phyloP scores from a whole-genome alignment of 1,139 yeast species.

The Schwanniomyces etchellsii region DNA sequence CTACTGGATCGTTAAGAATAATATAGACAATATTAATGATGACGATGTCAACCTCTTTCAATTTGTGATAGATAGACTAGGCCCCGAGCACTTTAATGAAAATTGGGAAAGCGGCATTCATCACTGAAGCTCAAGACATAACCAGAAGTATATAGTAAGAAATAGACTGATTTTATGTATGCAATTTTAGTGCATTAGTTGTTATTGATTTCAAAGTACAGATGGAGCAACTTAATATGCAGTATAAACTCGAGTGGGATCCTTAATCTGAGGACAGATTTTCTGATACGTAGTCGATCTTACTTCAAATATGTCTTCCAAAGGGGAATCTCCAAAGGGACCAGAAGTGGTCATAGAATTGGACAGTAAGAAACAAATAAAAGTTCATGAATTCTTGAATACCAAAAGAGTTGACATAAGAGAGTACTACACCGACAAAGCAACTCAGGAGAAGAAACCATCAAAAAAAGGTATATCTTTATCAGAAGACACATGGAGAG shows the following conservation, averaged over 20 bases:
- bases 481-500: conserved; percentile 64
- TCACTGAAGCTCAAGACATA: too few relatives aligned
- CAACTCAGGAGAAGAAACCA: conserved; percentile 58
- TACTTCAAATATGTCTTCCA: background rate
- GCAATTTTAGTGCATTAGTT: too few relatives aligned
- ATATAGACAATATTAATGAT: conserved; percentile 23
- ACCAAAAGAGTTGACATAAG: conserved; percentile 69
- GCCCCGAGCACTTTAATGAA: conserved; percentile 54
- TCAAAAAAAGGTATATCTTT: conserved; percentile 84
- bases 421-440: conserved; percentile 66
- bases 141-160: background rate
- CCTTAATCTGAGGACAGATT: too few relatives aligned
- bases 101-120: conserved; percentile 65
- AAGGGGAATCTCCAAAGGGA: conserved; percentile 5
- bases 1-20: conserved; percentile 44
- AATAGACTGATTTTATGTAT: background rate
- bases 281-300: too few relatives aligned
- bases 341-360: conserved; percentile 21
- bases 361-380: conserved; percentile 65
- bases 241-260: too few relatives aligned
- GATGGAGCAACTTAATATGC: too few relatives aligned
- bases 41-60: conserved; percentile 39
- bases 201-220: conserved; percentile 1
- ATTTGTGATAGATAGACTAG: conserved; percentile 41
- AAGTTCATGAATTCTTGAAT: conserved; percentile 66